Percentiles rank a stretch among this genome's conserved stretches.
Evolutionary conservation across 371 early-diverging fungal genomes (phyloP).

Genomic region (Mucor saturninus): DNA sequence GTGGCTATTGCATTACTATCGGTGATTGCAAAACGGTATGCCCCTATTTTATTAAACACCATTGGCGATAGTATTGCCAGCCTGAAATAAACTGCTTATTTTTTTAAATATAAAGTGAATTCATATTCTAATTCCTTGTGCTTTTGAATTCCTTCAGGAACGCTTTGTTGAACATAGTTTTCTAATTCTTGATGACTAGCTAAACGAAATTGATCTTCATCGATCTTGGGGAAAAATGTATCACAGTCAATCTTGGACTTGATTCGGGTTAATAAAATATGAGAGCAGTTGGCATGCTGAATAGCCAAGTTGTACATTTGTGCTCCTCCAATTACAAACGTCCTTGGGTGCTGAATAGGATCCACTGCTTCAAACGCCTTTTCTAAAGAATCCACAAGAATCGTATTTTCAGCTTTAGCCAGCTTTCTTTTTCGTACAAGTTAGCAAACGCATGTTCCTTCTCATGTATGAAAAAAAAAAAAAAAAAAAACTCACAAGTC

Average conservation of each 20-base stretch:
- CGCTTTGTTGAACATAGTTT: slow-evolving; percentile 41
- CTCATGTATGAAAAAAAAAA: not conserved
- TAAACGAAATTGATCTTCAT: slow-evolving; percentile 26
- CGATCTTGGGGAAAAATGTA: slow-evolving; percentile 68
- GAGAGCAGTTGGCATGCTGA: slow-evolving; percentile 49
- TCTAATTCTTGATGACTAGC: slow-evolving; percentile 48
- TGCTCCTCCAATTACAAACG: slow-evolving; percentile 73
- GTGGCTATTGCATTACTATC: slow-evolving; percentile 6
- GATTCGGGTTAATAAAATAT: slow-evolving; percentile 69
- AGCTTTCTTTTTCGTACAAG: slow-evolving; percentile 16
- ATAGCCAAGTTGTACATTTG: slow-evolving; percentile 65
- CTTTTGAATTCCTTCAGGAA: slow-evolving; percentile 48
- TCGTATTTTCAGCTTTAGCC: slow-evolving; percentile 29
- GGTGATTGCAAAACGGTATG: slow-evolving; percentile 7
- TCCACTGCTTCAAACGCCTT: slow-evolving; percentile 49
- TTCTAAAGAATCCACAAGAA: slow-evolving; percentile 54
- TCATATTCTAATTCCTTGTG: slow-evolving; percentile 49
- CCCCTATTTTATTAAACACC: slow-evolving; percentile 13
- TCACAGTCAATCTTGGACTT: slow-evolving; percentile 60
- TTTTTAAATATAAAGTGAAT: slow-evolving; percentile 49
- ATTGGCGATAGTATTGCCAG: slow-evolving; percentile 21
- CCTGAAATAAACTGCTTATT: slow-evolving; percentile 11
- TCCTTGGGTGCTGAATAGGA: slow-evolving; percentile 26
- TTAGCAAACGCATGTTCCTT: not conserved
- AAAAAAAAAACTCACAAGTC: slow-evolving; percentile 41